A percentile compares a stretch with the other conserved stretches of the same genome.
These are phyloP conservation scores for Fonsecaea nubica DNA, from an alignment of 2,329 filamentous ascomycete species.

Conservation along the genomic window DNA sequence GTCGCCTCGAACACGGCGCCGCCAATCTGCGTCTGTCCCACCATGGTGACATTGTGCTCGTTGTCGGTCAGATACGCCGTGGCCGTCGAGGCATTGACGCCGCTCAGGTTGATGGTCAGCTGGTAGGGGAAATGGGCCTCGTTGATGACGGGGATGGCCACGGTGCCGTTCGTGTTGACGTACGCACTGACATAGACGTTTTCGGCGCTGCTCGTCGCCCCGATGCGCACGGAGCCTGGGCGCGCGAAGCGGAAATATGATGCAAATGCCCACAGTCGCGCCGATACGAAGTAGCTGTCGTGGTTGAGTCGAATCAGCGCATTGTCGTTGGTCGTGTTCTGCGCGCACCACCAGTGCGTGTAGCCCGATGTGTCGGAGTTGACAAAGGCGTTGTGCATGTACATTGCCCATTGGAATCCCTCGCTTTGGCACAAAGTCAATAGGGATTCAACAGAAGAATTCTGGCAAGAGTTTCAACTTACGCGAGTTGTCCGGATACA, in stretches of 20 bases:
- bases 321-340: conserved; percentile 48
- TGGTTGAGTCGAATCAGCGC: conserved; percentile 40
- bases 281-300: conserved; percentile 44
- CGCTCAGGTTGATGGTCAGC: conserved; percentile 19
- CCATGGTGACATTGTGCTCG: conserved; percentile 29
- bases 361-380: conserved; percentile 59
- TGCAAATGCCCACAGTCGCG: conserved; percentile 51
- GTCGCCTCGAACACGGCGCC: conserved; percentile 15
- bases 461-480: conserved; percentile 51
- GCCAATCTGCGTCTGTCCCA: conserved; percentile 16
- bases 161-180: conserved; percentile 45
- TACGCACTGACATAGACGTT: conserved; percentile 41
- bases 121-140: conserved; percentile 31
- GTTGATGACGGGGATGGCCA: conserved; percentile 45
- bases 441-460: conserved; percentile 54
- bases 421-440: conserved; percentile 54
- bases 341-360: conserved; percentile 62
- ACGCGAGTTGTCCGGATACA: conserved; percentile 27
- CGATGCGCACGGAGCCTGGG: conserved; percentile 49
- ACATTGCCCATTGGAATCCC: conserved; percentile 63
- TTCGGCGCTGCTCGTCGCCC: conserved; percentile 41
- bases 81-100: conserved; percentile 41
- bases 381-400: conserved; percentile 59
- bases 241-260: conserved; percentile 49
- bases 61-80: conserved; percentile 51